phyloP scores from a whole-genome alignment of 2,329 filamentous ascomycete genomes.

The Pezicula carpinea region DNA sequence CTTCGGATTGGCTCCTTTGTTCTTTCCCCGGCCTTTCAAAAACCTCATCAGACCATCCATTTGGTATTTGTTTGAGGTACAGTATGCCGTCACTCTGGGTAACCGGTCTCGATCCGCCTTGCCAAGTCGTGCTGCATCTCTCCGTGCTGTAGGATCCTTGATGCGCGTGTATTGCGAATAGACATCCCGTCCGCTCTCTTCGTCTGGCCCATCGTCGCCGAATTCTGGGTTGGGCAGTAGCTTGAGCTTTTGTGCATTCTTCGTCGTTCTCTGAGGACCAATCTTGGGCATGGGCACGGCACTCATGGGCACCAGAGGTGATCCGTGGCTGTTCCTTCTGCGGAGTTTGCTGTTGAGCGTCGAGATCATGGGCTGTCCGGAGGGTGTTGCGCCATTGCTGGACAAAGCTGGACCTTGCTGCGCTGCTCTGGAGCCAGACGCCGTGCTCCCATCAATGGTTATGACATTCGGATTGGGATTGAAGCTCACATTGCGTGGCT shows the following conservation, averaged over 20 bases:
- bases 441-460: slow-evolving; percentile 48
- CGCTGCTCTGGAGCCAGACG: slow-evolving; percentile 36
- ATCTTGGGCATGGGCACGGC: slow-evolving; percentile 58
- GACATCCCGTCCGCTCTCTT: slow-evolving; percentile 90
- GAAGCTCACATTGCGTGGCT: slow-evolving; percentile 65
- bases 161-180: slow-evolving; percentile 98
- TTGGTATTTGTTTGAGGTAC: slow-evolving; percentile 86
- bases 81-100: slow-evolving; percentile 93
- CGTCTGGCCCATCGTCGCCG: slow-evolving; percentile 70
- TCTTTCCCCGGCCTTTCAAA: slow-evolving; percentile 76
- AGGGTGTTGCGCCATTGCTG: slow-evolving; percentile 10
- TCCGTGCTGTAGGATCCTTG: slow-evolving; percentile 88
- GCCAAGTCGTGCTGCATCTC: slow-evolving; percentile 86
- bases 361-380: slow-evolving; percentile 61
- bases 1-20: slow-evolving; percentile 78
- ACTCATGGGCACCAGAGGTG: slow-evolving; percentile 32
- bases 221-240: slow-evolving; percentile 88
- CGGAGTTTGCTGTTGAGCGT: slow-evolving; percentile 84
- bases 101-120: slow-evolving; percentile 87
- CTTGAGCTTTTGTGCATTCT: slow-evolving; percentile 95
- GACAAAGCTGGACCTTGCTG: slow-evolving; percentile 29
- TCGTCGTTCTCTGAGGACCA: slow-evolving; percentile 89
- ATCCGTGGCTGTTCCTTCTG: slow-evolving; percentile 76
- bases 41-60: slow-evolving; percentile 88
- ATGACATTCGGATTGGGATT: slow-evolving; percentile 64